Evolutionary conservation across 1,139 yeast species (phyloP).

Genomic region (Yamadazyma sp.): DNA sequence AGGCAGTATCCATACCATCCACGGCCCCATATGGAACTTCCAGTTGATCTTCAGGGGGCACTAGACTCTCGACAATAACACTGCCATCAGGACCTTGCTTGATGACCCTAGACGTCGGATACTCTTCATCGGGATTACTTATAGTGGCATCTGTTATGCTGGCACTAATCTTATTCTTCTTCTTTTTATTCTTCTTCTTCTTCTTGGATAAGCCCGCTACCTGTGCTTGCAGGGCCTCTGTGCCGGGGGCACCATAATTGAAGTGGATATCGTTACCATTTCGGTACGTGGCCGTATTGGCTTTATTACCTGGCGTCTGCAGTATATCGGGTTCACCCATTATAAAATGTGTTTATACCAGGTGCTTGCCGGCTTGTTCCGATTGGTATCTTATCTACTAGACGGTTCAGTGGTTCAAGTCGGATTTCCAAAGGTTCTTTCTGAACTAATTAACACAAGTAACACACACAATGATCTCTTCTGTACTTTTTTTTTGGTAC

Average conservation of each 20-base stretch:
- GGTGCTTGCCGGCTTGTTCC: neutral
- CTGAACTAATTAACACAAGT: too few species aligned
- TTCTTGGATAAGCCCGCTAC: conserved; percentile 22
- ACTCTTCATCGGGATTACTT: conserved; percentile 59
- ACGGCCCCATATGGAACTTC: too few species aligned
- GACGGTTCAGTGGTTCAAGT: too few species aligned
- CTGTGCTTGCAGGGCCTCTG: neutral
- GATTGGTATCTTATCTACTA: neutral
- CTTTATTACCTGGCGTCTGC: neutral
- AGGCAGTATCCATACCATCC: too few species aligned
- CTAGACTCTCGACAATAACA: conserved; percentile 60
- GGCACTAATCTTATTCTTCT: conserved; percentile 26
- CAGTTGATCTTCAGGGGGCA: conserved; percentile 18
- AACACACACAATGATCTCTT: conserved; percentile 1
- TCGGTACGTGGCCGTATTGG: conserved; percentile 15
- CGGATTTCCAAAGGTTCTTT: too few species aligned
- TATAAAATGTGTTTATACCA: neutral
- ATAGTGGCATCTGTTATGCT: conserved; percentile 40
- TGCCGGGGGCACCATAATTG: conserved; percentile 35
- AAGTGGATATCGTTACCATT: conserved; percentile 62
- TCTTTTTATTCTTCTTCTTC: conserved; percentile 32
- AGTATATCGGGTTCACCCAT: neutral
- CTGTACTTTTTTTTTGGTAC: neutral
- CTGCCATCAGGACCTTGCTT: conserved; percentile 75
- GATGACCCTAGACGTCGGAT: conserved; percentile 71